Conservation (phyloP, 768 basidiomycete species). For the Tylopilus intermedius region DNA sequence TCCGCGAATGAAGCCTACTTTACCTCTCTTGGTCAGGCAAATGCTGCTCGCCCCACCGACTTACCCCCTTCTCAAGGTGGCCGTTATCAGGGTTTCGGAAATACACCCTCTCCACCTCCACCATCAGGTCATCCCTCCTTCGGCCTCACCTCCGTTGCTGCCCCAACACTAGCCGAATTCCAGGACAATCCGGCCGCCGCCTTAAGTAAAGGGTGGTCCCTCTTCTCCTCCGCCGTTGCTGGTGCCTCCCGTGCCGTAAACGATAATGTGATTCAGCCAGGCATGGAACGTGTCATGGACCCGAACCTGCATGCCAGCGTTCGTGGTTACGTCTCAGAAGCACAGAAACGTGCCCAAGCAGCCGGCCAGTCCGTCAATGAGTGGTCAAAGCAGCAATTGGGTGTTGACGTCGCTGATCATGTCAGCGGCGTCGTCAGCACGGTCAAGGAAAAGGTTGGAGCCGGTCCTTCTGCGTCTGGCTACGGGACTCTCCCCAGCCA, state of each 20-base stretch:
- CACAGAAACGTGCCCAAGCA: conserved; percentile 56
- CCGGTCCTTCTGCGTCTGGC: conserved; percentile 51
- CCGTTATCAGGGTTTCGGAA: conserved; percentile 90
- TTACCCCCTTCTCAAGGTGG: conserved; percentile 93
- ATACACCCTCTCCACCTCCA: conserved; percentile 61
- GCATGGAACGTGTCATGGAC: conserved; percentile 75
- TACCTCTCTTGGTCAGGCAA: conserved; percentile 74
- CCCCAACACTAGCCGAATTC: conserved; percentile 74
- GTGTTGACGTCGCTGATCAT: conserved; percentile 80
- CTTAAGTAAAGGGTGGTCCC: conserved; percentile 89
- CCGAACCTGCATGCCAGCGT: conserved; percentile 74
- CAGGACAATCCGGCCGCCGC: conserved; percentile 85
- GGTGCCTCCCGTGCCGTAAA: conserved; percentile 76
- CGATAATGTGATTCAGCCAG: conserved; percentile 88
- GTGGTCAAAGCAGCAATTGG: conserved; percentile 72
- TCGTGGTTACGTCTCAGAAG: conserved; percentile 65
- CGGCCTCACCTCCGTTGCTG: conserved; percentile 70
- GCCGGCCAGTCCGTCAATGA: conserved; percentile 66
- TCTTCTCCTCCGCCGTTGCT: conserved; percentile 82
- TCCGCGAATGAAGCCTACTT: conserved; percentile 86
- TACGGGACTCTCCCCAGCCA: conserved; percentile 45
- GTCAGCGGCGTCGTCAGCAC: conserved; percentile 65
- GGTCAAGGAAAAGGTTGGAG: conserved; percentile 53
- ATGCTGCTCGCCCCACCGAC: conserved; percentile 70
- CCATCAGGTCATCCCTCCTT: conserved; percentile 60